These are phyloP conservation scores for Conoideocrella luteorostrata DNA, from an alignment of 2,329 filamentous ascomycete species.

Conservation along the genomic window DNA sequence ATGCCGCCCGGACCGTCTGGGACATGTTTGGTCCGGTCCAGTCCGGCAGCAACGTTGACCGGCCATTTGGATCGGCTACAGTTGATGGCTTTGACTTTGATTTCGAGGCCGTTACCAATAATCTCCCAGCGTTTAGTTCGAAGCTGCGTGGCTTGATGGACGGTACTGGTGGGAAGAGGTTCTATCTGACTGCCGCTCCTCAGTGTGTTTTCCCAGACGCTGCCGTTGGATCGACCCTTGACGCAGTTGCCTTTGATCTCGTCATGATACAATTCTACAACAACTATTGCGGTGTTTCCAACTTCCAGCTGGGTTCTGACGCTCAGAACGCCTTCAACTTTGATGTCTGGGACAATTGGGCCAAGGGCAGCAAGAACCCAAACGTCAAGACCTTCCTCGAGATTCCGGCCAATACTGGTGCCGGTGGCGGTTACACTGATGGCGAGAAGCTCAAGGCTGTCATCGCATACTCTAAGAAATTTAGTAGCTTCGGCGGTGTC, in stretches of 20 bases:
- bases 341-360: constrained; percentile 60
- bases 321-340: constrained; percentile 55
- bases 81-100: constrained; percentile 76
- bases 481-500: constrained; percentile 56
- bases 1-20: constrained; percentile 60
- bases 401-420: constrained; percentile 48
- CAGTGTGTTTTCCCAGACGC: constrained; percentile 62
- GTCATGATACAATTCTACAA: constrained; percentile 64
- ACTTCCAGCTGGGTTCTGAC: constrained; percentile 37
- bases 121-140: constrained; percentile 56
- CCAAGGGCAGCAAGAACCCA: constrained; percentile 50
- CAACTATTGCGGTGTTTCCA: constrained; percentile 56
- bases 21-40: constrained; percentile 58
- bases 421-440: constrained; percentile 49
- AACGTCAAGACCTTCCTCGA: constrained; percentile 58
- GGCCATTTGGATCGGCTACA: constrained; percentile 47
- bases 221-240: constrained; percentile 50
- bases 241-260: constrained; percentile 51
- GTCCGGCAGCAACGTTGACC: constrained; percentile 37
- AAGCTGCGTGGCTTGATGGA: constrained; percentile 52
- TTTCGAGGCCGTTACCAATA: constrained; percentile 54
- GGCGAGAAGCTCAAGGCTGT: constrained; percentile 40
- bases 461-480: constrained; percentile 48
- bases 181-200: constrained; percentile 58
- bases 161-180: constrained; percentile 46